A percentile compares a stretch with the other conserved stretches of the same genome.
Conservation (phyloP, 768 basidiomycete species). For the Hericium erinaceus region DNA sequence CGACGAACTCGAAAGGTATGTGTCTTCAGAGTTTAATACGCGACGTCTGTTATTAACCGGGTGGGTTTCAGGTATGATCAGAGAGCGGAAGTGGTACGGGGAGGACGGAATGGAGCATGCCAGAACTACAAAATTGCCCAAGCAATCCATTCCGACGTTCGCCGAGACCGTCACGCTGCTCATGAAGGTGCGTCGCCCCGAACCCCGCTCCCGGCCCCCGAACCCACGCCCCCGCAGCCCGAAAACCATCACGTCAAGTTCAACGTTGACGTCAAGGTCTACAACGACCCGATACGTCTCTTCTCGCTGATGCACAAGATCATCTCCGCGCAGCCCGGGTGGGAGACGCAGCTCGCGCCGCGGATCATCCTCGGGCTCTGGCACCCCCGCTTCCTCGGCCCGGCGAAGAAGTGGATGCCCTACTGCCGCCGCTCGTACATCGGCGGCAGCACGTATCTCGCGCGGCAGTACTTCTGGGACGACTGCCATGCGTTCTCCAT, state of each 20-base stretch:
- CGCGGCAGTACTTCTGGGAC: constrained; percentile 84
- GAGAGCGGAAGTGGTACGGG: constrained; percentile 40
- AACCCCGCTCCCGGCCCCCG: not conserved
- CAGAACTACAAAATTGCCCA: constrained; percentile 70
- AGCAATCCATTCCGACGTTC: constrained; percentile 89
- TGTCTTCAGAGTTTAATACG: not conserved
- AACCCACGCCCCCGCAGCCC: constrained; percentile 32
- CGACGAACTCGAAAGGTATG: constrained; percentile 68
- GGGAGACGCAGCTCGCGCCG: constrained; percentile 70
- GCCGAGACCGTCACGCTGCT: constrained; percentile 71
- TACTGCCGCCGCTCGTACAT: constrained; percentile 85
- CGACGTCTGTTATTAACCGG: constrained; percentile 10
- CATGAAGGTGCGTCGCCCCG: constrained; percentile 48
- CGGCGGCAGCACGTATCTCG: constrained; percentile 59
- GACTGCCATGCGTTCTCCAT: constrained; percentile 84
- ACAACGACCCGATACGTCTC: constrained; percentile 83
- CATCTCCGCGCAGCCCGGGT: constrained; percentile 55
- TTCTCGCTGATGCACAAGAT: constrained; percentile 69
- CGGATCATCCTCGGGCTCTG: constrained; percentile 76
- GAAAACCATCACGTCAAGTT: constrained; percentile 70
- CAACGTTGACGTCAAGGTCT: constrained; percentile 89
- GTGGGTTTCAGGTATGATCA: constrained; percentile 41
- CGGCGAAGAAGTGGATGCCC: constrained; percentile 67
- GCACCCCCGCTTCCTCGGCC: constrained; percentile 84
- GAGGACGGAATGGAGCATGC: constrained; percentile 59